Evolutionary conservation across 1,284 basidiomycete genomes (phyloP), one percentile per base, ranked within the genome.

Genomic region (Trametes polyzona): DNA sequence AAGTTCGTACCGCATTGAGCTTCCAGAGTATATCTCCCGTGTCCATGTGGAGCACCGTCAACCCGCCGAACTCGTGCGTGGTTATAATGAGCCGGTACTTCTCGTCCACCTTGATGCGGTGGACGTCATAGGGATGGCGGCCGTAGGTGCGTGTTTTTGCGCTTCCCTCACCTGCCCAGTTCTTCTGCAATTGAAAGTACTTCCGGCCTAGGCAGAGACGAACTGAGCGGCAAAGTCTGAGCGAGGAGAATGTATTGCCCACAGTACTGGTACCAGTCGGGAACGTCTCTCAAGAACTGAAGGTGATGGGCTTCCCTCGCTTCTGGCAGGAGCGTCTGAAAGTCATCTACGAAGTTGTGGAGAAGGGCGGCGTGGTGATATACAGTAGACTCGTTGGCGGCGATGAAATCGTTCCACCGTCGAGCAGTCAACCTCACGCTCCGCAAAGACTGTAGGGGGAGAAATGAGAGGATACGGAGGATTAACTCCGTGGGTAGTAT

Each of bases 101-200:
- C 66, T 88, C 83, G 57, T 92, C 90, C 11, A 88, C 78, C 69
- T 92, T 92, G 72, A 92, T 83, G 5, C 89, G 82, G 71, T 91
- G 88, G 0, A 88, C 82, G 12, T 67, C 64, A 17, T 62, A 65
- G 30, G 78, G 74, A 3, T 76, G 65, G 7, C 59, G 55, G 6
- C 69, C 64, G 49, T 82, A 67, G 12, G 69, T 58, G 29, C 71
- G 73, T 21, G 76, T 65, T 1, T 57, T 58, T 1, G 79, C 79
- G 1, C 76, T 72, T 0, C 73, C 79, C 35, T 73, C 70, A 6
- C 83, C 88, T 5, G 74, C 67, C 89, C 88, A 90, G 44, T 79
- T 81, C 19, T 69, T 73, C 43, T 81, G 75, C 41, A 86, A 74
- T 49, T 76, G 71, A 17, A 76, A 62, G 35, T 76, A 77, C 57